A percentile compares a stretch with the other conserved stretches of the same genome.
phyloP scores from a whole-genome alignment of 129 eudicot genomes.

The Tagetes patula region DNA sequence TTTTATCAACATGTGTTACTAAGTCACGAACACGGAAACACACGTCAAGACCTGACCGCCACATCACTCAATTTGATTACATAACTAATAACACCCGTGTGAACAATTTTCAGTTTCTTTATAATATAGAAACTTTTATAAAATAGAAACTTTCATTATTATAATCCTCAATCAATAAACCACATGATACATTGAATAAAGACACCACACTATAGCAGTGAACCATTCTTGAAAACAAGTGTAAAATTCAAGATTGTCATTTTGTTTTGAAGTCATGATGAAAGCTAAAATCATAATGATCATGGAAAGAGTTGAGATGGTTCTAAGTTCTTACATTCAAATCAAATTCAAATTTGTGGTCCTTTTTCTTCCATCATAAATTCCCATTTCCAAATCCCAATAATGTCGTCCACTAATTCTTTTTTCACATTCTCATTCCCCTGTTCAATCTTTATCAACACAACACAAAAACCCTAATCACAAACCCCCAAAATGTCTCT shows the following conservation, averaged over 20 bases:
- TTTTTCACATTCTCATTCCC: slow-evolving; percentile 25
- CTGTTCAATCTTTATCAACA: slow-evolving; percentile 10
- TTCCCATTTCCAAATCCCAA: slow-evolving; percentile 23
- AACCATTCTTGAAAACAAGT: slow-evolving; percentile 4
- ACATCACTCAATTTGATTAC: too few species aligned
- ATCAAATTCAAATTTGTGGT: slow-evolving; percentile 55
- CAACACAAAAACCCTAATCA: slow-evolving; percentile 28
- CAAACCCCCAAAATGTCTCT: slow-evolving; percentile 55
- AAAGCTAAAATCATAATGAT: not conserved
- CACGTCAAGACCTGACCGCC: too few species aligned
- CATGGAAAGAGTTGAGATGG: slow-evolving; percentile 10
- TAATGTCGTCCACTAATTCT: slow-evolving; percentile 30
- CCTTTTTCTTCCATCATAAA: slow-evolving; percentile 40
- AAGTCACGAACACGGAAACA: too few species aligned
- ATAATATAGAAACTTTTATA: too few species aligned
- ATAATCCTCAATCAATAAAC: too few species aligned
- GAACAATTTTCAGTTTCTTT: too few species aligned
- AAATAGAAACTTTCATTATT: too few species aligned
- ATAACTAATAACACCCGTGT: too few species aligned
- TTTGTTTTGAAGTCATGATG: too few species aligned
- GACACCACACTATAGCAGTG: not conserved
- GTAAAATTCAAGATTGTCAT: not conserved
- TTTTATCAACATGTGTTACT: too few species aligned
- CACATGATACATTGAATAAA: not conserved
- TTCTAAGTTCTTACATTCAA: slow-evolving; percentile 21